Evolutionary conservation across 495 filamentous ascomycete species (phyloP), one percentile per base, ranked within the genome.

Genomic region (Xylaria grammica): DNA sequence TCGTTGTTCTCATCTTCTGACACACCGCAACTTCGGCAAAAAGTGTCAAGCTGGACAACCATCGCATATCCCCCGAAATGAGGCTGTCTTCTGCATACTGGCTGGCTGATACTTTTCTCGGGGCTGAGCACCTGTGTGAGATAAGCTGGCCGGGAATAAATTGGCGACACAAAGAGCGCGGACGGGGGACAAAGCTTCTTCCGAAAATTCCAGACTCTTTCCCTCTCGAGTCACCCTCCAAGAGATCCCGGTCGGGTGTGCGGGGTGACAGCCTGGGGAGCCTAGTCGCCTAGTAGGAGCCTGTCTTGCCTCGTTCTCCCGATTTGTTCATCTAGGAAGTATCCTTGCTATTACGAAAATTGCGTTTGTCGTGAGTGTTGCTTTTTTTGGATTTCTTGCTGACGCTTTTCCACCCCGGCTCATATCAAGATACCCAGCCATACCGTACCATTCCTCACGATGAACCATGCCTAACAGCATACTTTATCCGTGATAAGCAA

Each of bases 161-260:
- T 45, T 17, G 10, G 9, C 27, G 44, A 58, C 20, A 42, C 53
- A 42, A 6, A 22, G 40, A 24, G 24, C 22, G 40, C 36, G 27
- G 36, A 19, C 27, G 36, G 30, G 19, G 32, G 22, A 19, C 11
- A 13, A 57, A 48, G 27, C 56, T 50, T 50, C 61, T 56, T 20
- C 58, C 22, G 62, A 58, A 60, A 57, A 57, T 64, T 64, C 62
- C 62, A 64, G 62, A 64, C 32, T 57, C 15, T 58, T 64, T 64
- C 62, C 62, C 52, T 64, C 62, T 57, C 44, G 30, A 29, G 62
- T 27, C 52, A 49, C 30, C 30, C 50, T 50, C 49, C 19, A 36
- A 45, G 48, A 30, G 8, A 51, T 32, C 42, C 52, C 24, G 19
- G 58, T 29, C 42, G 45, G 26, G 32, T 58, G 42, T 64, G 62